These are phyloP conservation scores for Trichophyton schoenleinii DNA, from an alignment of 2,329 filamentous ascomycete genomes.

Conservation along the genomic window DNA sequence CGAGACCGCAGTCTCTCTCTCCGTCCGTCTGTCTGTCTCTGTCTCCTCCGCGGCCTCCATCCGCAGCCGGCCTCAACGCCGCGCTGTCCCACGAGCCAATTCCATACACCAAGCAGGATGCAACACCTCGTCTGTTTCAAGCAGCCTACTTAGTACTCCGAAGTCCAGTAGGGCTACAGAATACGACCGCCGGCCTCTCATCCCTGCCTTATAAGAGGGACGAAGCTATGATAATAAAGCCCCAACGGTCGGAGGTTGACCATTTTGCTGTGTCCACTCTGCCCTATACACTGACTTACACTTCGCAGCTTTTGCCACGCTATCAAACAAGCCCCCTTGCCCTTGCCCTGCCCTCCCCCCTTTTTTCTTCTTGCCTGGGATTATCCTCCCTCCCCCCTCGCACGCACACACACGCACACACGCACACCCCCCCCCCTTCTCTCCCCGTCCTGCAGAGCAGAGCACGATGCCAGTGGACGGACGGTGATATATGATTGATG, in stretches of 20 bases:
- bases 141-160: background rate
- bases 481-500: no score
- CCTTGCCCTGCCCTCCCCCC: no score
- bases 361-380: background rate
- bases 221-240: background rate
- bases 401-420: background rate
- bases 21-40: no score
- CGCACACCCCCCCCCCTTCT: background rate
- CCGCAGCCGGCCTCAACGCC: no score
- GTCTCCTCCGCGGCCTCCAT: no score
- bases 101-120: no score
- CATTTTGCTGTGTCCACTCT: no score
- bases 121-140: background rate
- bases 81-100: no score
- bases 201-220: background rate
- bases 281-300: no score
- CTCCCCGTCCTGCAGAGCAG: no score
- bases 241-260: background rate
- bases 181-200: background rate
- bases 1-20: background rate
- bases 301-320: background rate
- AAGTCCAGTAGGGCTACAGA: background rate
- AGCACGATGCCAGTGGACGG: no score
- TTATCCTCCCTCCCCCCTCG: background rate
- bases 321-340: background rate